Base-by-base conservation (phyloP, 2,329 filamentous ascomycete genomes). In the Penicillium frequentans region DNA sequence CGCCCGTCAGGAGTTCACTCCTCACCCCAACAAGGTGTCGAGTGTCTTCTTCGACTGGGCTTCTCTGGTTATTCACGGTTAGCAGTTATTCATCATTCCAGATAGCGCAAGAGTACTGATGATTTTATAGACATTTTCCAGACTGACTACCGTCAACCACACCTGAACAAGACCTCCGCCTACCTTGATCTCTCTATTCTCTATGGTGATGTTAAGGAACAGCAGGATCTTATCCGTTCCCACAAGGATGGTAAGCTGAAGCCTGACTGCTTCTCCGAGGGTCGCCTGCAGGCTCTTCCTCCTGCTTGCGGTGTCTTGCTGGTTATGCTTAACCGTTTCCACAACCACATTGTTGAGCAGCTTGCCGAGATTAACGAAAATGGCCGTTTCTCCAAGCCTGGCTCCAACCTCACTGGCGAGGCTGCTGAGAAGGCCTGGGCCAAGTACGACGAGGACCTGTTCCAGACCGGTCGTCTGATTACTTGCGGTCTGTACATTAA, bases 301-400 rank as follows among this genome's bases (percentile, higher is more conserved):
- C 87, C 90, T 0, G 88, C 89, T 13, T 88, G 90, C 5, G 83
- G 85, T 55, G 86, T 90, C 5, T 67, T 93, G 3, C 75, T 93
- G 27, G 82, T 93, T 73, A 91, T 92, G 89, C 88, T 91, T 52
- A 77, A 75, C 64, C 70, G 75, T 63, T 96, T 96, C 75, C 93
- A 97, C 75, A 97, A 98, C 75, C 83, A 95, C 62, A 85, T 92
- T 0, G 92, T 90, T 1, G 84, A 86, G 53, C 89, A 93, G 59
- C 79, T 97, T 19, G 90, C 90, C 0, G 77, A 82, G n/a, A 93
- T 97, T 74, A 96, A 97, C 67, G 93, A 97, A 66, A 85, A 86
- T 45, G 87, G 86, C 16, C 84, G 90, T 23, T 97, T 96, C 74
- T 84, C 82, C 0, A 87, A 86, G 58, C 90, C 91, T 0, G 68